These are phyloP conservation scores for Lipomyces sp. DNA, from an alignment of 805 yeast genomes.

Conservation along the genomic window DNA sequence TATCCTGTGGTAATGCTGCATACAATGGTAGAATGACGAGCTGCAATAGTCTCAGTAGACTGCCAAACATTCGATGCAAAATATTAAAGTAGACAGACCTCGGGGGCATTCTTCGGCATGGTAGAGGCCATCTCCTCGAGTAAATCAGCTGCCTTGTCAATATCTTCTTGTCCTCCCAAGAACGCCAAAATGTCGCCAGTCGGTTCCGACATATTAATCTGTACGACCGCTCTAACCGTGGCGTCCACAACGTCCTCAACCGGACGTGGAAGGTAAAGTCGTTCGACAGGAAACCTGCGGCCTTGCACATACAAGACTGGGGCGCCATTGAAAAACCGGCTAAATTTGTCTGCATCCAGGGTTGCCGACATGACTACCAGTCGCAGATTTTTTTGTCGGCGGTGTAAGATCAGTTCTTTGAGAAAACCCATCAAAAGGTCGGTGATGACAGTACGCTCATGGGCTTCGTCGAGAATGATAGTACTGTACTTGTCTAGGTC, in stretches of 20 bases:
- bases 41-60: slow-evolving; percentile 47
- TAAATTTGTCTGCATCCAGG: slow-evolving; percentile 81
- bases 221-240: slow-evolving; percentile 67
- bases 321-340: slow-evolving; percentile 67
- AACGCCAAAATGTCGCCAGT: slow-evolving; percentile 89
- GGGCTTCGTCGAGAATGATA: slow-evolving; percentile 92
- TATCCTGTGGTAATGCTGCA: slow-evolving; percentile 86
- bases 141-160: slow-evolving; percentile 73
- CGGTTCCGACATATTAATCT: slow-evolving; percentile 73
- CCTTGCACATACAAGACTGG: slow-evolving; percentile 90
- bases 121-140: slow-evolving; percentile 39
- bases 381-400: slow-evolving; percentile 54
- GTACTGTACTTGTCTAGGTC: slow-evolving; percentile 63
- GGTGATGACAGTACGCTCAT: slow-evolving; percentile 89
- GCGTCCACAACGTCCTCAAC: slow-evolving; percentile 83
- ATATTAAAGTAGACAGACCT: slow-evolving; percentile 1
- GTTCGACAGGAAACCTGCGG: slow-evolving; percentile 77
- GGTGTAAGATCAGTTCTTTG: slow-evolving; percentile 52
- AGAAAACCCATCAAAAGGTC: slow-evolving; percentile 87
- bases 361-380: slow-evolving; percentile 96
- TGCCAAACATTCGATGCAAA: not conserved
- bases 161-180: slow-evolving; percentile 95
- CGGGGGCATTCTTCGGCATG: slow-evolving; percentile 22
- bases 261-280: slow-evolving; percentile 59
- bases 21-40: slow-evolving; percentile 80